Evolutionary conservation across 495 filamentous ascomycete genomes (phyloP), one percentile per base, ranked within the genome.

Genomic region (Talaromyces ruber): DNA sequence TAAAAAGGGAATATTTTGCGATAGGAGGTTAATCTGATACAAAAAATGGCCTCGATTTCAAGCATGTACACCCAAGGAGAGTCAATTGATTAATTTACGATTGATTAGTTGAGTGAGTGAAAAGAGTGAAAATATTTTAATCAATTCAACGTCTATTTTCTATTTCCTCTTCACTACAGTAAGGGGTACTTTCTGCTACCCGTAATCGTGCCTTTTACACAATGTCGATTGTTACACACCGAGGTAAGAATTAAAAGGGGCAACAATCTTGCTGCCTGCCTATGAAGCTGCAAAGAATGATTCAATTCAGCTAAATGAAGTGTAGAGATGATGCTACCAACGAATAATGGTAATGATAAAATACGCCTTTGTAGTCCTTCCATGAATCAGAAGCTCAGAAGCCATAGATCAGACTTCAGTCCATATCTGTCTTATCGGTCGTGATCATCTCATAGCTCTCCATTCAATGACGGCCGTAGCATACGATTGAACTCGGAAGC

Each of bases 401-500:
- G n/a, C 39, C 39, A 0, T 47, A 47, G n/a, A 47, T 47, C 43
- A 47, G 43, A 3, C 18, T 47, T n/a, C 18, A 21, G 21, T 28
- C 28, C 51, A 47, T 26, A 54, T 54, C 26, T 24, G 28, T 28
- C 21, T 28, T 26, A 24, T 54, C 12, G 51, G 26, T 54, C 21
- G 51, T 14, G 16, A 6, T 54, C 16, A 39, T 39, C 34, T 39
- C 34, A 54, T 54, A 60, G 59, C n/a, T 60, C 59, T n/a, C 43
- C 59, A 32, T 51, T 60, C 39, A 52, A 51, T 12, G 39, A 60
- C 16, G 25, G 43, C 6, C 59, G 43, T 14, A 28, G 12, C 37
- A 60, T 60, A 50, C 45, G 45, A 21, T 51, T 51, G 43, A 60
- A 60, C 43, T 60, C 59, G 12, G 59, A 22, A 24, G 59, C 59